phyloP scores from a whole-genome alignment of 2,329 filamentous ascomycete species.

The Didymella pinodella region DNA sequence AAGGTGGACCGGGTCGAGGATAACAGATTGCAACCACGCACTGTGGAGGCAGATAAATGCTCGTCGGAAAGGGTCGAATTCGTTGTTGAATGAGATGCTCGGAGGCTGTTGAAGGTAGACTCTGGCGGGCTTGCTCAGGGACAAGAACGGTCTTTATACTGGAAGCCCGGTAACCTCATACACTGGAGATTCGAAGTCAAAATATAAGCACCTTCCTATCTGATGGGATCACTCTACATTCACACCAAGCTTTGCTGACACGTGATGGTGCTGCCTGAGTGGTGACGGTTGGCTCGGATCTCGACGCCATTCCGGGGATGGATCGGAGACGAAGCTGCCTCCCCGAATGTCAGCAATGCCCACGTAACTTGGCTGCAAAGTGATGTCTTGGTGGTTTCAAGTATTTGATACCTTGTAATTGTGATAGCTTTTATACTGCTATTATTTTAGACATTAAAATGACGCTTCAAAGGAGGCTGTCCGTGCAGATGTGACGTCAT shows the following conservation, averaged over 20 bases:
- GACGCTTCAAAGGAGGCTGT: background rate
- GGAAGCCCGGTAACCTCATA: background rate
- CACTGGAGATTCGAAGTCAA: too few species aligned
- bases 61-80: background rate
- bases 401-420: too few species aligned
- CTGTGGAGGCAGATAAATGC: background rate
- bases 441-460: background rate
- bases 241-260: background rate
- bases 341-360: conserved; percentile 1
- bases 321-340: conserved; percentile 5
- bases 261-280: conserved; percentile 11
- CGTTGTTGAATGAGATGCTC: background rate
- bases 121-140: background rate
- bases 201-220: background rate
- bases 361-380: background rate
- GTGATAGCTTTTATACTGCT: background rate
- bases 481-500: conserved; percentile 17
- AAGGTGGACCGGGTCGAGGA: background rate
- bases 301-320: background rate
- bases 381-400: too few species aligned
- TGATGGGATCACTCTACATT: background rate
- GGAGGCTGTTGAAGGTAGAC: background rate
- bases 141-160: background rate
- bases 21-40: background rate
- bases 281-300: background rate